phyloP scores from a whole-genome alignment of 495 filamentous ascomycete genomes.

The Xylaria flabelliformis region DNA sequence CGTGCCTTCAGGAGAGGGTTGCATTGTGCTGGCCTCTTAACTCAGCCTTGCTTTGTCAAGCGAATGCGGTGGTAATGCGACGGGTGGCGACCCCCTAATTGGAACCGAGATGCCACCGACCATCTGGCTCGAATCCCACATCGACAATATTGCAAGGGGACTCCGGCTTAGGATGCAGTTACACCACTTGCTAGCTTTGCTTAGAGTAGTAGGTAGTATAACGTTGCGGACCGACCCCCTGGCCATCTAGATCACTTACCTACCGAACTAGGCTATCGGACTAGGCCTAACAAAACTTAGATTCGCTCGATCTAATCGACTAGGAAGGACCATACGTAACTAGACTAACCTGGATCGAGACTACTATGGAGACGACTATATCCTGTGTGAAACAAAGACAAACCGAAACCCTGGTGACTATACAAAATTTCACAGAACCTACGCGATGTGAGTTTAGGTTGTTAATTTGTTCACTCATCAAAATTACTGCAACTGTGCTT shows the following conservation, averaged over 20 bases:
- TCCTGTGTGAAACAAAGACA: background rate
- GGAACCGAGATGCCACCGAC: constrained; percentile 16
- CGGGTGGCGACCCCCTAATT: background rate
- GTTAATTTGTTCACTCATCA: background rate
- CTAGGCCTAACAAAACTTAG: background rate
- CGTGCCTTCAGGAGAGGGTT: background rate
- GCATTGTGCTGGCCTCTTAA: background rate
- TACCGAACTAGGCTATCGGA: background rate
- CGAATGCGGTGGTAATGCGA: background rate
- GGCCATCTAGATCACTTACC: background rate
- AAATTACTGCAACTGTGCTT: background rate
- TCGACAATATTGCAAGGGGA: constrained; percentile 7
- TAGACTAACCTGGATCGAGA: background rate
- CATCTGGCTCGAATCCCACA: background rate
- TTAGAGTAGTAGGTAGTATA: constrained; percentile 13
- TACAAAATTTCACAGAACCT: background rate
- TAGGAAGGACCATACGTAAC: background rate
- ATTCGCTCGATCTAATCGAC: background rate
- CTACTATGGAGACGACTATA: background rate
- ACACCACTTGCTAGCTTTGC: constrained; percentile 3
- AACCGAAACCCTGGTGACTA: background rate
- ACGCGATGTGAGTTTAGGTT: background rate
- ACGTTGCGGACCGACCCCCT: constrained; percentile 3
- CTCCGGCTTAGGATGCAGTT: background rate
- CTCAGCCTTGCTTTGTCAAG: background rate